Conservation (phyloP, 176 grass and related monocot species). For the Musa beccarii region DNA sequence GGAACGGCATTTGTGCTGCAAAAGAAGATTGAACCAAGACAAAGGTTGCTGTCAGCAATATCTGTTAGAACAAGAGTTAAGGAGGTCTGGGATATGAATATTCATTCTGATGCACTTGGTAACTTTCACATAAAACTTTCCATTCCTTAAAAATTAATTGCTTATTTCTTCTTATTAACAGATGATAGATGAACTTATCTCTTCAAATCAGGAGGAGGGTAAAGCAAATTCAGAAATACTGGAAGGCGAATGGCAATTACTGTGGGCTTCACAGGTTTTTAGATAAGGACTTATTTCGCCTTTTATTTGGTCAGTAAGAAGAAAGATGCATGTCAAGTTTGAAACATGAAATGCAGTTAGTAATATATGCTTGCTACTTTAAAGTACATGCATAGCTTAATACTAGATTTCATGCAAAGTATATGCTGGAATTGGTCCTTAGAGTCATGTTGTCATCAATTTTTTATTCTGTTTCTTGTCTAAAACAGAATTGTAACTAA, state of each 20-base stretch:
- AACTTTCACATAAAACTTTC: background rate
- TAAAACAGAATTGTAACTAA: too few relatives aligned
- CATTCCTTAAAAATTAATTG: background rate
- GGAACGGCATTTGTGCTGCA: conserved; percentile 75
- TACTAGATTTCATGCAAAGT: too few relatives aligned
- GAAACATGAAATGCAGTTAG: too few relatives aligned
- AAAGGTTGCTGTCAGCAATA: conserved; percentile 72
- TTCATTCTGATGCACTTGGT: conserved; percentile 3
- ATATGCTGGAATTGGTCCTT: too few relatives aligned
- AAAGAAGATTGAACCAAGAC: conserved; percentile 66
- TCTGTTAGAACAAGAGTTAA: conserved; percentile 39
- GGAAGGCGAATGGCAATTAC: conserved; percentile 77
- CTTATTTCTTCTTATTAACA: conserved; percentile 22
- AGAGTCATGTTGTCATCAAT: too few relatives aligned
- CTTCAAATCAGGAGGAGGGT: conserved; percentile 28
- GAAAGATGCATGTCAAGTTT: too few relatives aligned
- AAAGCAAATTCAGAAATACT: conserved; percentile 42
- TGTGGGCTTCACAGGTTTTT: conserved; percentile 76
- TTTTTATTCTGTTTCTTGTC: too few relatives aligned
- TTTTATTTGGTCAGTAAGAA: background rate
- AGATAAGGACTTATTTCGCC: background rate
- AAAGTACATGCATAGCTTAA: too few relatives aligned
- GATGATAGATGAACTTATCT: conserved; percentile 56
- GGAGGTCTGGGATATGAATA: conserved; percentile 32
- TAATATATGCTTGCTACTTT: too few relatives aligned